phyloP scores from a whole-genome alignment of 345 rosid species.

The Microthlaspi erraticum region DNA sequence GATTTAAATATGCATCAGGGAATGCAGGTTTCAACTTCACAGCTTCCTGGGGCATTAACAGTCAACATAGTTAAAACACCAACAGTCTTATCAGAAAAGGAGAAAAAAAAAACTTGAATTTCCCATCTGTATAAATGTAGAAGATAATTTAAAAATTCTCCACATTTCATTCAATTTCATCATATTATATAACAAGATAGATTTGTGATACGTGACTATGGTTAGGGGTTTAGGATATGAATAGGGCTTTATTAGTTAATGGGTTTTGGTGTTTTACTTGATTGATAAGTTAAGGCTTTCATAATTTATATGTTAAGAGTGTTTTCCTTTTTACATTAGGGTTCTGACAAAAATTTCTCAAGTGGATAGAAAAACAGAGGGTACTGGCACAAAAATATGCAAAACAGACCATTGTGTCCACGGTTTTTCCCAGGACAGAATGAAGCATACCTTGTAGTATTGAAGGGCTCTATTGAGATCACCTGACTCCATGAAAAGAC shows the following conservation, averaged over 20 bases:
- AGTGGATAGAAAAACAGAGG: conserved; percentile 13
- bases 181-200: not conserved
- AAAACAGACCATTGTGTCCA: conserved; percentile 1
- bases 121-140: not conserved
- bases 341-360: not conserved
- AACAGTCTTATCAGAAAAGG: not conserved
- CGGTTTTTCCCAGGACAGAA: conserved; percentile 20
- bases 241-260: too few relatives aligned
- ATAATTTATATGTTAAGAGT: too few relatives aligned
- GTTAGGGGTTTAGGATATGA: too few relatives aligned
- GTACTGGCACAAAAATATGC: not conserved
- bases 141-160: not conserved
- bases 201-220: too few relatives aligned
- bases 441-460: conserved; percentile 77
- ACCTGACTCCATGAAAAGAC: conserved; percentile 98
- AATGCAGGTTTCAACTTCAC: conserved; percentile 87
- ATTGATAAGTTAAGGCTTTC: too few relatives aligned
- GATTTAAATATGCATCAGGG: conserved; percentile 95
- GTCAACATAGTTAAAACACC: conserved; percentile 18
- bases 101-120: not conserved
- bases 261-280: too few relatives aligned
- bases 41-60: conserved; percentile 74
- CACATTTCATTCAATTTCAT: not conserved
- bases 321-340: too few relatives aligned
- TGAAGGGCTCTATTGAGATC: conserved; percentile 92